Evolutionary conservation across 257 asterid species (phyloP), one percentile per base, ranked within the genome.

Genomic region (Gentiana dahurica): DNA sequence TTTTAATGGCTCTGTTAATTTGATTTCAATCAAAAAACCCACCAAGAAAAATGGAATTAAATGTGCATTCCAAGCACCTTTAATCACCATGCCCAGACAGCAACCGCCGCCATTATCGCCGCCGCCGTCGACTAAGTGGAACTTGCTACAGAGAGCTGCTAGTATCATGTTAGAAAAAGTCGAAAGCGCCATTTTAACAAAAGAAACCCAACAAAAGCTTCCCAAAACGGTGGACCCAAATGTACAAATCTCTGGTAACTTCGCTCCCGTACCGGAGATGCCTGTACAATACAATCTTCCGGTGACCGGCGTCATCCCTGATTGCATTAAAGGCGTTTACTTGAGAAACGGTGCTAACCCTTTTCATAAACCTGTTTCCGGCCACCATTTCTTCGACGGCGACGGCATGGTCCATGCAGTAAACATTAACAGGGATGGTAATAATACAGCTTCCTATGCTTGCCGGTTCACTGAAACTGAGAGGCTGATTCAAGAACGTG

Each of bases 401-500:
- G 93, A 83, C 73, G 93, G 93, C 57, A 84, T 84, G 94, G 65
- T 84, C 55, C 94, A 84, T 70, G 81, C 78, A 39, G 89, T 81
- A 11, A 57, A 64, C 4, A 55, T 81, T 24, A 36, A 55, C 49
- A 73, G 72, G 46, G 6, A 4, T 62, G 24, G 24, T 24, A 24
- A 24, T 24, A 65, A 66, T 2, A 59, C 83, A 1, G 89, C 66
- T 2, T 70, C 76, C 73, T 84, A 84, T 55, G 80, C 86, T 2
- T 83, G 89, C 63, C 78, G 93, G 3, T 78, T 71, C 77, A 83
- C 93, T 1, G 88, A 80, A 65, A 84, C 94, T 0, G 53, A 68
- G 34, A 49, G 94, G 59, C 64, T 84, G 33, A 10, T 71, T 67
- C 94, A 84, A 13, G 94, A 84, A 60, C 78, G 81, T 6, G 72